Conservation (phyloP, 2,329 filamentous ascomycete species). For the Paracoccidioides lutzii region DNA sequence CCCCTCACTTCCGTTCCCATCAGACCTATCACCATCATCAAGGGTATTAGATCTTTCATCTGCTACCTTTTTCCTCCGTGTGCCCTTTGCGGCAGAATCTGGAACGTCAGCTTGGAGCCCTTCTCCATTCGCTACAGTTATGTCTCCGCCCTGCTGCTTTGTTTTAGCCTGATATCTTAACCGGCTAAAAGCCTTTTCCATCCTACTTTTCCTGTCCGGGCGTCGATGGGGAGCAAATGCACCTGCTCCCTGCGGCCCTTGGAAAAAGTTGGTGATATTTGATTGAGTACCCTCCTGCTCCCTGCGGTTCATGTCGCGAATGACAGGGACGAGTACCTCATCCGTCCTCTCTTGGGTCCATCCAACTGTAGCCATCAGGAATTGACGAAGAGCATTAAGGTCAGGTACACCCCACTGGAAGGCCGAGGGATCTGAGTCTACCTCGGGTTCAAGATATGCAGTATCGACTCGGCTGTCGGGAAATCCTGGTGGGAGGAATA, state of each 20-base stretch:
- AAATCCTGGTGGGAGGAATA: constrained; percentile 73
- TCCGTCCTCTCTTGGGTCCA: constrained; percentile 89
- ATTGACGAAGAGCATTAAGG: constrained; percentile 67
- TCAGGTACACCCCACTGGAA: constrained; percentile 98
- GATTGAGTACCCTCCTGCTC: constrained; percentile 83
- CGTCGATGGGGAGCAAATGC: constrained; percentile 59
- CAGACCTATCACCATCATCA: background rate
- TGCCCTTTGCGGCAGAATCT: constrained; percentile 3
- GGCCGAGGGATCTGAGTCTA: constrained; percentile 60
- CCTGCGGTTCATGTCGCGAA: constrained; percentile 84
- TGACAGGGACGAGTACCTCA: constrained; percentile 89
- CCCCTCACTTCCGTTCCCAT: background rate
- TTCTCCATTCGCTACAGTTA: constrained; percentile 1
- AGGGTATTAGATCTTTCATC: background rate
- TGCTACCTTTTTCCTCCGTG: background rate
- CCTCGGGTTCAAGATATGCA: constrained; percentile 76
- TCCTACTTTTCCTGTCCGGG: constrained; percentile 51
- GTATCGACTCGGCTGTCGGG: constrained; percentile 65
- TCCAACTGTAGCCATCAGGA: constrained; percentile 82
- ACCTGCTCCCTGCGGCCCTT: constrained; percentile 46
- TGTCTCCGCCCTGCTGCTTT: constrained; percentile 11
- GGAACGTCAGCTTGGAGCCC: constrained; percentile 5
- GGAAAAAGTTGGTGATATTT: constrained; percentile 91
- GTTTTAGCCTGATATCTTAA: constrained; percentile 45
- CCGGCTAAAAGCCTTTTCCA: constrained; percentile 61